These are phyloP conservation scores for Saccharomyces hybrid DNA, from an alignment of 1,139 yeast genomes.

Conservation along the genomic window DNA sequence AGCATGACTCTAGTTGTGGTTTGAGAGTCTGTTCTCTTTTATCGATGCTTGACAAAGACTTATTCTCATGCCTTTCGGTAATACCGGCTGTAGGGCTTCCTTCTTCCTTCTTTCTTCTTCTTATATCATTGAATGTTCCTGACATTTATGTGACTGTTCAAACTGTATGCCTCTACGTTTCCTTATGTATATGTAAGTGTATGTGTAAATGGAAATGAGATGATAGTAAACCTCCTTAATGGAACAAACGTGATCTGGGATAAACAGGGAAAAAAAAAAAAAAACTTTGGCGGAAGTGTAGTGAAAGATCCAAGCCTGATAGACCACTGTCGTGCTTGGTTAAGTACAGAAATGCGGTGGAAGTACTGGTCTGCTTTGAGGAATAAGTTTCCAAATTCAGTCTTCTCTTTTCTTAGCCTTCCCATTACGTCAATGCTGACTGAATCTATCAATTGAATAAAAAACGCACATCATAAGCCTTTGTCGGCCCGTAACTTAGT, in stretches of 20 bases:
- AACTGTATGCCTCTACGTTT: not conserved
- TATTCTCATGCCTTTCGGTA: not conserved
- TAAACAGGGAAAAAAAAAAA: not conserved
- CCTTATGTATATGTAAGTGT: not conserved
- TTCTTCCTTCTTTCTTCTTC: not conserved
- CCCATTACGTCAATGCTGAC: not conserved
- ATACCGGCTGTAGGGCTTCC: not conserved
- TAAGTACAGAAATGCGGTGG: not conserved
- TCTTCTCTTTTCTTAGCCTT: not conserved
- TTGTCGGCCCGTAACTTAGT: not conserved
- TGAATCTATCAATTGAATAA: not conserved
- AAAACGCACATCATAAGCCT: not conserved
- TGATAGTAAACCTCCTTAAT: not conserved
- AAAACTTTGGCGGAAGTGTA: not conserved
- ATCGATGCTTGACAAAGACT: not conserved
- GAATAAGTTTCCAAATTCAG: not conserved
- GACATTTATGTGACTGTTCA: not conserved
- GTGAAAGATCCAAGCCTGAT: not conserved
- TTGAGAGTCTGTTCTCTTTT: not conserved
- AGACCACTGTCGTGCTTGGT: not conserved
- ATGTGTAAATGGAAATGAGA: not conserved
- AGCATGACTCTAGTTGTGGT: conserved; percentile 16
- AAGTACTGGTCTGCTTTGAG: not conserved
- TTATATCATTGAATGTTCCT: not conserved
- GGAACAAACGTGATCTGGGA: not conserved